Evolutionary conservation across 2,329 filamentous ascomycete genomes (phyloP), one percentile per base, ranked within the genome.

Genomic region (Colletotrichum gigasporum): DNA sequence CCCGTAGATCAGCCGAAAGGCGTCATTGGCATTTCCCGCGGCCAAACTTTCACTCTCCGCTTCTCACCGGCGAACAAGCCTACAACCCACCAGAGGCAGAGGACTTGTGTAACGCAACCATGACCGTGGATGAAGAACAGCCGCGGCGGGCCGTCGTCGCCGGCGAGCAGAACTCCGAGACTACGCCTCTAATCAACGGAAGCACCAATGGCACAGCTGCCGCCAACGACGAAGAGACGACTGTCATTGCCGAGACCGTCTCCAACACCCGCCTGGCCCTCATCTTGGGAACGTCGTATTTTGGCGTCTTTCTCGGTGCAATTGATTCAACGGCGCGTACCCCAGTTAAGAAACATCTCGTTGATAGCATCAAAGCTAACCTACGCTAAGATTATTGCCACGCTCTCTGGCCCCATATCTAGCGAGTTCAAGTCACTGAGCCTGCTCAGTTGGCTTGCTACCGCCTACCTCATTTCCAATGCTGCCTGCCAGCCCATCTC

Each of bases 381-480:
- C 7, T 45, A 14, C 28, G 11, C 42, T 7, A 24, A 51, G 47
- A 56, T 97, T 67, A 92, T 97, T 69, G 93, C 94, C 8, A 97
- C 94, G 0, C 85, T 97, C 1, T 90, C 92, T 0, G 91, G 87
- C 0, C 92, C 94, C 7, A 97, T 97, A 67, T 92, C 92, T 22
- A 91, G 89, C 73, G 90, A 91, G 42, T 97, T 97, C 78, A 83
- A 90, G 63, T 96, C 92, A 1, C 86, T 97, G 26, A 91, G 90
- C 18, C 83, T 96, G 4, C 84, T 97, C 44, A 94, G 93, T 1
- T 97, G 94, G 94, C 88, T 97, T 7, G 94, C 93, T 0, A 91
- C 92, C 0, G 90, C 92, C 18, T 97, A 97, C 74, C 85, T 97
- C 26, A 94, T 97, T 71, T 91, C 93, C 69, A 97, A 95, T 75